These are phyloP conservation scores for Candida tallmaniae DNA, from an alignment of 805 yeast genomes.

Conservation along the genomic window DNA sequence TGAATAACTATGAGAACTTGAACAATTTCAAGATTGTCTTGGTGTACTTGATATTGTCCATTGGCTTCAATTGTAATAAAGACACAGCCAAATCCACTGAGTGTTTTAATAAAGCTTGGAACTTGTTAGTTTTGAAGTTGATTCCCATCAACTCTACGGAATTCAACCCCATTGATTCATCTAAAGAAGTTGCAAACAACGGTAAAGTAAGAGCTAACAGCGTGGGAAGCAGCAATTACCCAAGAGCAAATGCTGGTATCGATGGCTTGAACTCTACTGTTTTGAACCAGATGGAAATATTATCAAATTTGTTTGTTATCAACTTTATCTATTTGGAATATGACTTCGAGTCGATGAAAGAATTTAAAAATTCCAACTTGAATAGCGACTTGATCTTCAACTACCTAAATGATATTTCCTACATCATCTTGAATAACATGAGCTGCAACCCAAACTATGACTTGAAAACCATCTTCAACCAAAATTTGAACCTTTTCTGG, in stretches of 20 bases:
- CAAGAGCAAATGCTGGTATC: neutral
- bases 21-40: conserved; percentile 36
- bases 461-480: conserved; percentile 23
- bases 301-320: conserved; percentile 43
- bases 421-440: conserved; percentile 31
- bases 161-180: conserved; percentile 9
- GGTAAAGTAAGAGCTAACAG: too few species aligned
- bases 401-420: conserved; percentile 42
- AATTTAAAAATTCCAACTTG: conserved; percentile 8
- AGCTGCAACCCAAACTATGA: conserved; percentile 3
- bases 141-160: conserved; percentile 26
- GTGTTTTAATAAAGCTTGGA: conserved; percentile 45
- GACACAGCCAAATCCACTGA: conserved; percentile 28
- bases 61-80: conserved; percentile 32
- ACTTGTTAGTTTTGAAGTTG: conserved; percentile 28
- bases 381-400: conserved; percentile 45
- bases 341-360: conserved; percentile 19
- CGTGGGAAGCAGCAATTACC: neutral
- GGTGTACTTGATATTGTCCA: conserved; percentile 40
- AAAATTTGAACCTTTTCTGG: conserved; percentile 37
- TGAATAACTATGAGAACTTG: conserved; percentile 6
- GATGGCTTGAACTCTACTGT: neutral
- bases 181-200: too few species aligned
- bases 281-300: conserved; percentile 20
- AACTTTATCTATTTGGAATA: conserved; percentile 39